Percentiles rank a stretch among this genome's conserved stretches.
Conservation (phyloP, 441 rosid genomes). For the Syzygium syzygioides region DNA sequence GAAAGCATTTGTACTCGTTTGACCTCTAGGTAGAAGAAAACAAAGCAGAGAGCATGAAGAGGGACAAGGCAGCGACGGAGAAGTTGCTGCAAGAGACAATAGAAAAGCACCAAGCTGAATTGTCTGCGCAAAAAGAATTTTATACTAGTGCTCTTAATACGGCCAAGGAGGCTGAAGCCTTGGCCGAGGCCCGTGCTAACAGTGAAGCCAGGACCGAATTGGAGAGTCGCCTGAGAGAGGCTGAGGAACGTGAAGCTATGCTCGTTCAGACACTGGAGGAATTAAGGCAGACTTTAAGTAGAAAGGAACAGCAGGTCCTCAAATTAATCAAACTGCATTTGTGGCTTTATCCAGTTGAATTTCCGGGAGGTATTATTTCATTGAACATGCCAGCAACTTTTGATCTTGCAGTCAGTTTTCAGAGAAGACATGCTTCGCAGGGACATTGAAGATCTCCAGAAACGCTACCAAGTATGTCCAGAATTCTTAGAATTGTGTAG, state of each 20-base stretch:
- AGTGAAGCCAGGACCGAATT: slow-evolving; percentile 87
- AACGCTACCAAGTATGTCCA: slow-evolving; percentile 76
- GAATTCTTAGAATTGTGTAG: background rate
- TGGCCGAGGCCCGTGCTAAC: slow-evolving; percentile 90
- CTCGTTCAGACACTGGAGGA: slow-evolving; percentile 93
- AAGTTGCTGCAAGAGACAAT: slow-evolving; percentile 91
- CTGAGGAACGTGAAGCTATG: slow-evolving; percentile 90
- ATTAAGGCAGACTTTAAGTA: slow-evolving; percentile 84
- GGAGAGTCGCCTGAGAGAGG: slow-evolving; percentile 81
- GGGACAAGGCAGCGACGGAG: slow-evolving; percentile 92
- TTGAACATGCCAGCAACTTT: slow-evolving; percentile 9
- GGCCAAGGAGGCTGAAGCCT: slow-evolving; percentile 94
- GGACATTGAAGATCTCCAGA: slow-evolving; percentile 89
- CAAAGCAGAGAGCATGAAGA: slow-evolving; percentile 88
- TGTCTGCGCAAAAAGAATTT: slow-evolving; percentile 76
- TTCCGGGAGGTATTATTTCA: background rate
- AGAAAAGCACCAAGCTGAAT: slow-evolving; percentile 91
- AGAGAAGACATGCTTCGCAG: slow-evolving; percentile 73
- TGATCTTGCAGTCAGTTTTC: slow-evolving; percentile 54
- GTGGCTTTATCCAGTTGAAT: slow-evolving; percentile 5
- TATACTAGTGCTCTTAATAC: slow-evolving; percentile 82
- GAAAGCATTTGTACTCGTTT: background rate
- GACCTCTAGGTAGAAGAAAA: slow-evolving; percentile 81
- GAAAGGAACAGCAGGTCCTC: slow-evolving; percentile 92
- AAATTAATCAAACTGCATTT: slow-evolving; percentile 5